phyloP scores from a whole-genome alignment of 306 rosid genomes.

The Lathyrus sativus region DNA sequence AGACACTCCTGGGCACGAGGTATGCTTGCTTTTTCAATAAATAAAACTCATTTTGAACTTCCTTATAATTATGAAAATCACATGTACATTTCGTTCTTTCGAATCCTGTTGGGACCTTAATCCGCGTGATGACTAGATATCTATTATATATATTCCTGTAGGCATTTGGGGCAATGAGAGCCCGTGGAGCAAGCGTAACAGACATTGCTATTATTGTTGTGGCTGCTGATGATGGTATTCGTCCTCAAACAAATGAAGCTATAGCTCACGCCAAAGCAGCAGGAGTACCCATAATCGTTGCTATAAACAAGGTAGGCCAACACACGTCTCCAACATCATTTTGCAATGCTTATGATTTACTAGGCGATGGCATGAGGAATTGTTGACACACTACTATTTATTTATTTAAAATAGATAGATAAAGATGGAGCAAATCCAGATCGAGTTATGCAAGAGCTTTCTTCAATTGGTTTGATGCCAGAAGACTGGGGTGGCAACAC shows the following conservation, averaged over 20 bases:
- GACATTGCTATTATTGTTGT: conserved; percentile 93
- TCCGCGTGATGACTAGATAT: conserved; percentile 35
- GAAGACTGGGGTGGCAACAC: conserved; percentile 97
- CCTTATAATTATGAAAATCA: conserved; percentile 10
- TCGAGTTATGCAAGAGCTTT: conserved; percentile 97
- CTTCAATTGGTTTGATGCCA: conserved; percentile 90
- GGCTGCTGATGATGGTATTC: conserved; percentile 98
- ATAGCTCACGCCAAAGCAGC: conserved; percentile 99
- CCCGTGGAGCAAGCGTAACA: conserved; percentile 98
- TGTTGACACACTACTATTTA: conserved; percentile 26
- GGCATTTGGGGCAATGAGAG: conserved; percentile 99
- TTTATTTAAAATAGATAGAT: conserved; percentile 69
- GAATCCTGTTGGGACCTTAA: conserved; percentile 30
- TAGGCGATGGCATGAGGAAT: conserved; percentile 35
- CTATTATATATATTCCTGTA: conserved; percentile 47
- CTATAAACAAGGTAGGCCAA: conserved; percentile 85
- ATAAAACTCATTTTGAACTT: conserved; percentile 11
- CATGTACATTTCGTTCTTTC: conserved; percentile 22
- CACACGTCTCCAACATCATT: conserved; percentile 25
- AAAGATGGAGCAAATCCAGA: conserved; percentile 96
- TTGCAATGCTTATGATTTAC: conserved; percentile 31
- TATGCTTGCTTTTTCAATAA: conserved; percentile 37
- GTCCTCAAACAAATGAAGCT: conserved; percentile 98
- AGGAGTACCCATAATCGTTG: conserved; percentile 87
- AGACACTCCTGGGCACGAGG: conserved; percentile 99